Evolutionary conservation across 116 monocot species (phyloP), one percentile per base, ranked within the genome.

Genomic region (Cymodocea nodosa): DNA sequence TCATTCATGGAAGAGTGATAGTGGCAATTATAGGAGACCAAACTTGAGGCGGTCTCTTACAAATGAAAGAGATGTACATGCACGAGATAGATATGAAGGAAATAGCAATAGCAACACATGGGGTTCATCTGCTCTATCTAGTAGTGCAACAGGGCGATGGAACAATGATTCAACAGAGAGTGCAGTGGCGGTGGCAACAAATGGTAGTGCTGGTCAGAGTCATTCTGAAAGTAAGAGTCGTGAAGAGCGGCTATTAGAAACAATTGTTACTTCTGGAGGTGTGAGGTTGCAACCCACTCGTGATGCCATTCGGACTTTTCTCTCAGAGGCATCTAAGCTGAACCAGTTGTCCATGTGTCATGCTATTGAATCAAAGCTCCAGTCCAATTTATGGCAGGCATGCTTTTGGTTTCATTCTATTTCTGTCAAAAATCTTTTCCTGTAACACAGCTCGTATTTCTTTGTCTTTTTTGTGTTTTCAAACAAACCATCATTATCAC

Each of bases 381-480:
- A 91, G n/a, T 98, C 97, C 62, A 86, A 81, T 67, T 25, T 98
- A 34, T 98, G 97, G 97, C 91, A 98, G 97, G 97, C 70, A 77
- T 72, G 75, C 56, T 50, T 37, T 71, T 23, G 24, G 1, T 24
- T 67, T 35, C 52, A 54, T 62, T 62, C 62, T 62, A 35, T 62
- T 62, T 61, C 35, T 37, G 35, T 62, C 0, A 35, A 36, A 62
- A 62, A 18, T 62, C 18, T 16, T 44, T 44, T 8, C 44, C 44
- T 6, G 11, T 44, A 44, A 44, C 0, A 44, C 6, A 8, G 44
- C 44, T 44, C 1, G 44, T 44, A 44, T 44, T 6, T 44, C 11
- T 44, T n/a, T 6, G 9, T 44, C 44, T 6, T 44, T 44, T 44
- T 44, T 11, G 11, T 44, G 6, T 44, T 44, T 44, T 44, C 6